Base-by-base conservation (phyloP, 495 filamentous ascomycete genomes). In the Achaetomiella virescens region DNA sequence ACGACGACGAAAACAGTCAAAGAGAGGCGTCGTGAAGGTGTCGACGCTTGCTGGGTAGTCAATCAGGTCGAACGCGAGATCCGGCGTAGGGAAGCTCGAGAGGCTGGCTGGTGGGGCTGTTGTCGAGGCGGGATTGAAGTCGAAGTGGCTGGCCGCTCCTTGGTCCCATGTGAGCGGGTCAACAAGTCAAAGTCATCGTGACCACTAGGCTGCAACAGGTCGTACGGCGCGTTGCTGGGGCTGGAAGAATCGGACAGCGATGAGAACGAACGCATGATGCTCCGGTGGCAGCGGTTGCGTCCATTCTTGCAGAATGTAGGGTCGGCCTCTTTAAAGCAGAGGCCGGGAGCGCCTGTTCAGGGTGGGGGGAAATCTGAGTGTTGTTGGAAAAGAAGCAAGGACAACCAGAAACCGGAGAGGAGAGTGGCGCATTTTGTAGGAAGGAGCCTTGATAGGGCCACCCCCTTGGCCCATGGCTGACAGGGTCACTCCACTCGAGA, bases 301-400 rank as follows among this genome's bases (percentile, higher is more conserved):
- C 59, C 59, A 61, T 57, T 57, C 54, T 49, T 61, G 48, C 59
- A 60, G 37, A 9, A 24, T 57, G 36, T 25, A 27, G 18, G 6
- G 54, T 17, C 45, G 54, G 59, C 54, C 59, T 49, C 59, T 20
- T 40, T 44, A 47, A 46, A 44, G 27, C 29, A 52, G 55, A 57
- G 55, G 55, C 55, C 55, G 48, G 1, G 29, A 38, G 42, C 15
- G 46, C 31, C 37, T 49, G 41, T 11, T 10, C 10, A 41, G 12
- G 21, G 43, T 6, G 17, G 17, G 6, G 18, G 1, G 21, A 11
- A 10, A 24, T 24, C 18, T 12, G 31, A 7, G 1, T 17, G 33
- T 46, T 12, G 17, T 48, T 62, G 43, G 47, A 52, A 51, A 6
- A 24, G 1, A 27, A 18, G 21, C 15, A 20, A 4, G 22, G 20